Evolutionary conservation across 2,329 filamentous ascomycete species (phyloP), one percentile per base, ranked within the genome.

Genomic region (Stemphylium vesicarium): DNA sequence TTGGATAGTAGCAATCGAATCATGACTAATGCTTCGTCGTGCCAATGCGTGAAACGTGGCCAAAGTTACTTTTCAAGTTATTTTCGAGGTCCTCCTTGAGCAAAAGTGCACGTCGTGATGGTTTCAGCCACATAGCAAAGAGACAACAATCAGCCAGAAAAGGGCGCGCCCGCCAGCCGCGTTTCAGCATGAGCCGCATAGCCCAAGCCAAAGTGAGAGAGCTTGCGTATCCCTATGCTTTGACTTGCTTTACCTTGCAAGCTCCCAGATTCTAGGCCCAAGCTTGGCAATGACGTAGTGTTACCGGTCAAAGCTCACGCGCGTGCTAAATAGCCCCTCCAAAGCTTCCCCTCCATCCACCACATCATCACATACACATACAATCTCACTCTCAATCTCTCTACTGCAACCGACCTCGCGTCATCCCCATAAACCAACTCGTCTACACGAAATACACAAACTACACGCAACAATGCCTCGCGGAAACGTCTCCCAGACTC

Each of bases 401-500:
- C 26, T 29, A 11, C 26, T 29, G 11, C 26, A 29, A 29, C 2
- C 26, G 26, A 29, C 9, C 26, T 45, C 33, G 9, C 42, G 5
- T 18, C 9, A 26, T 10, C 15, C 20, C 26, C 9, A 2, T 11
- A 26, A 36, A 26, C 15, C 12, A 56, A 56, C 15, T 50, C 50
- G 40, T 40, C 56, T 9, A 9, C 16, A 61, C 38, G 24, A 44
- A 44, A n/a, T 15, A 36, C 15, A 6, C n/a, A 15, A 38, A n/a
- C 37, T 37, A 29, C 33, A 16, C 37, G 16, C 16, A 32, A 50
- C 54, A 76, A 55, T 77, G 75, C 53, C 73, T 67, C 73, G 71
- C 51, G 75, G 71, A 62, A 73, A 91, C 80, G 83, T 84, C 63
- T 32, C 48, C 12, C 84, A 88, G 77, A 83, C 82, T 80, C 96